These are phyloP conservation scores for Cenchrus americanus DNA, from an alignment of 176 grass and related monocot genomes.

Conservation along the genomic window DNA sequence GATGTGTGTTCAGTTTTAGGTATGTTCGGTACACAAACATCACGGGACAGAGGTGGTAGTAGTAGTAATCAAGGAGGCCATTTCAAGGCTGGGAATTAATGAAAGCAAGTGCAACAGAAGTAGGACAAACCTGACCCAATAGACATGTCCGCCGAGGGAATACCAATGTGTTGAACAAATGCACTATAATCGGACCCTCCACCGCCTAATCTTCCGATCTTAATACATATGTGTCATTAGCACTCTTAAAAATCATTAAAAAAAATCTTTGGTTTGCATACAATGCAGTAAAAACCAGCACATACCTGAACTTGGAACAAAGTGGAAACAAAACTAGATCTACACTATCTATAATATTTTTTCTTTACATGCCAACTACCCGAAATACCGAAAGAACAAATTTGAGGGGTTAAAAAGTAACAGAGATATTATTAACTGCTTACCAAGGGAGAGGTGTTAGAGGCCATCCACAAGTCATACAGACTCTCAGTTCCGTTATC, in stretches of 20 bases:
- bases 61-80: not conserved
- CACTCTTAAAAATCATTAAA: slow-evolving; percentile 12
- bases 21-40: not conserved
- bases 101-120: slow-evolving; percentile 1
- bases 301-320: not conserved
- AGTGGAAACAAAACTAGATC: not conserved
- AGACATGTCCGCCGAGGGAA: slow-evolving; percentile 74
- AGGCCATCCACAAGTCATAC: slow-evolving; percentile 73
- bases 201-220: slow-evolving; percentile 91
- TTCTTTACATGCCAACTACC: not conserved
- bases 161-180: slow-evolving; percentile 87
- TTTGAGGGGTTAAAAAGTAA: not conserved
- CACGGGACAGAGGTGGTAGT: not conserved
- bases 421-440: slow-evolving; percentile 37
- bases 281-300: slow-evolving; percentile 25
- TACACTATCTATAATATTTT: not conserved
- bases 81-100: slow-evolving; percentile 17
- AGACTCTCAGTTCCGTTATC: slow-evolving; percentile 70
- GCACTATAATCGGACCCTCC: slow-evolving; percentile 78
- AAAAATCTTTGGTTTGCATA: slow-evolving; percentile 28
- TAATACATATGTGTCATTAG: slow-evolving; percentile 40
- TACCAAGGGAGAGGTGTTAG: slow-evolving; percentile 55
- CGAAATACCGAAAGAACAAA: slow-evolving; percentile 18
- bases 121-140: slow-evolving; percentile 71
- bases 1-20: not conserved